Percentiles rank a stretch among this genome's conserved stretches.
Conservation (phyloP, 768 basidiomycete species). For the Auriscalpium vulgare region DNA sequence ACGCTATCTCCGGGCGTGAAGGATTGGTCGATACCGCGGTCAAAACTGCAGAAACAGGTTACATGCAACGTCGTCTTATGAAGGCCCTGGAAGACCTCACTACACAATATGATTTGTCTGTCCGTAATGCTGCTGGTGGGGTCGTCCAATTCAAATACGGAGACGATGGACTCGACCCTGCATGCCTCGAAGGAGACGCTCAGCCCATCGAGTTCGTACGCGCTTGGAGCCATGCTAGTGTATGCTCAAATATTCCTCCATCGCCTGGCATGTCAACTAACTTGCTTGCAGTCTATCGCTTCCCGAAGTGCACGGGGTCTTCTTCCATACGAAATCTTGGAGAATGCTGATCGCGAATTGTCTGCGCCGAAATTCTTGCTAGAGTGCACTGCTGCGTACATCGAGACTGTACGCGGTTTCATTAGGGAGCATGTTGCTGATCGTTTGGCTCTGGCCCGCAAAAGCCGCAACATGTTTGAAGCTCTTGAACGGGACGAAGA, state of each 20-base stretch:
- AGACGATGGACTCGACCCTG: slow-evolving; percentile 95
- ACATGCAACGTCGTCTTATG: slow-evolving; percentile 99
- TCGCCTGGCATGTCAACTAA: no score
- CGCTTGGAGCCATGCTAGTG: slow-evolving; percentile 80
- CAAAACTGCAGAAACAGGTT: slow-evolving; percentile 99
- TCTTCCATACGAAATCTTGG: slow-evolving; percentile 80
- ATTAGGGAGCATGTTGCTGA: slow-evolving; percentile 58
- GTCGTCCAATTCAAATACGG: slow-evolving; percentile 97
- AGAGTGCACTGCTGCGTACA: slow-evolving; percentile 66
- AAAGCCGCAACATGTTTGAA: slow-evolving; percentile 73
- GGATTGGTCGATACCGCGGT: slow-evolving; percentile 99
- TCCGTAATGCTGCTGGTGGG: slow-evolving; percentile 89
- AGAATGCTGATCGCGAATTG: slow-evolving; percentile 63
- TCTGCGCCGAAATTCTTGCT: slow-evolving; percentile 45
- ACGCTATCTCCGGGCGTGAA: slow-evolving; percentile 97
- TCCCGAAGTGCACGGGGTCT: slow-evolving; percentile 54
- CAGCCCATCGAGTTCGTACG: slow-evolving; percentile 87
- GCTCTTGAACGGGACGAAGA: slow-evolving; percentile 67
- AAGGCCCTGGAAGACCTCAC: slow-evolving; percentile 97
- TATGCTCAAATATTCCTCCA: slow-evolving; percentile 23
- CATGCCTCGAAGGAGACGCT: slow-evolving; percentile 91
- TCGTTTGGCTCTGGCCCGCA: slow-evolving; percentile 58
- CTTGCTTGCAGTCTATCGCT: slow-evolving; percentile 46
- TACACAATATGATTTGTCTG: slow-evolving; percentile 92
- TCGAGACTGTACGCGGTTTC: slow-evolving; percentile 63